Evolutionary conservation across 2,329 filamentous ascomycete species (phyloP), one percentile per base, ranked within the genome.

Genomic region (Sclerotinia spermophila): DNA sequence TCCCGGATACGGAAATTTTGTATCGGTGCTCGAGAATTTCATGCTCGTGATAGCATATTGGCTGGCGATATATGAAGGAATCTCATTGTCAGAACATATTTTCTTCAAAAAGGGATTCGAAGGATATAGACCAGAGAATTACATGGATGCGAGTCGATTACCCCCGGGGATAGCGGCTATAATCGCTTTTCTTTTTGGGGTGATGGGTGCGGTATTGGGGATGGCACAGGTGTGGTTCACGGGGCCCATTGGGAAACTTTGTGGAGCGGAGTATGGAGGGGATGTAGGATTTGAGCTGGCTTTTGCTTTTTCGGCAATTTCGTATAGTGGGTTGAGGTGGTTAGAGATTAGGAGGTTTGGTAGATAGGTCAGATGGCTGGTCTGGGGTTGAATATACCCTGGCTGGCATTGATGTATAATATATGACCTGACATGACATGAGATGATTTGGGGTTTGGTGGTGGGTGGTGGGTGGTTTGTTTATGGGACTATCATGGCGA

Each of bases 161-260:
- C 90, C 91, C 0, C 83, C 86, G 0, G 87, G 90, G 15, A 83
- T 90, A 64, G 89, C 90, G 0, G 90, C 90, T 6, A 75, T 88
- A 17, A 74, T 83, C 2, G 88, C 90, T 0, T 92, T 92, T 79
- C 82, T 82, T 76, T 86, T 86, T 69, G 91, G 91, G 66, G 81
- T 90, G 53, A 83, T 84, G 21, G 91, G 91, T 21, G 89, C 91
- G 76, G 84, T 91, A 3, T 82, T 87, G 11, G 90, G 91, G 8
- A 93, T 93, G 89, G 86, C 86, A 27, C 90, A 93, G 79, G 79
- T 83, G 0, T 93, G 90, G 89, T 91, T 83, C 74, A 86, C 86
- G 0, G 91, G 91, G 0, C 90, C 90, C 0, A 87, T 93, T 72
- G 90, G 89, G 0, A 82, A 84, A 68, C 72, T 78, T 2, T 78